A percentile compares a stretch with the other conserved stretches of the same genome.
phyloP scores from a whole-genome alignment of 306 rosid genomes.

The Prosopis cineraria region DNA sequence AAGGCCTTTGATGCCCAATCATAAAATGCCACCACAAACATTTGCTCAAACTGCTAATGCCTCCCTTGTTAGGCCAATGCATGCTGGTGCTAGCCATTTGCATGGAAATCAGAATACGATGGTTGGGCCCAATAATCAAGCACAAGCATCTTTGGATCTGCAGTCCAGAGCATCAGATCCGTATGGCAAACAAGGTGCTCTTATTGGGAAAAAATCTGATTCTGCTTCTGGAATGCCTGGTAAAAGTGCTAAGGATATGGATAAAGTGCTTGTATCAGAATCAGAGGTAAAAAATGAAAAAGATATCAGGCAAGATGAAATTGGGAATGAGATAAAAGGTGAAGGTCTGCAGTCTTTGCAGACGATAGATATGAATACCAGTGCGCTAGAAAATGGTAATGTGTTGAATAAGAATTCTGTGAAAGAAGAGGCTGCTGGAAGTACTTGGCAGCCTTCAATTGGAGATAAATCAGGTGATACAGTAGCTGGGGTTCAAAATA shows the following conservation, averaged over 20 bases:
- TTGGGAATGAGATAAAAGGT: conserved; percentile 41
- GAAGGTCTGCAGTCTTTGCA: conserved; percentile 49
- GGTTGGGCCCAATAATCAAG: conserved; percentile 50
- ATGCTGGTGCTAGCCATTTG: conserved; percentile 50
- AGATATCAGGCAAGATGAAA: conserved; percentile 43
- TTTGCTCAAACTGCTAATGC: conserved; percentile 53
- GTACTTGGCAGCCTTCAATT: conserved; percentile 39
- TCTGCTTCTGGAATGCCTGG: conserved; percentile 44
- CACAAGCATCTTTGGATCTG: conserved; percentile 43
- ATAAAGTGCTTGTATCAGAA: conserved; percentile 34
- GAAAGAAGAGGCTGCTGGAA: conserved; percentile 49
- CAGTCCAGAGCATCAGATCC: conserved; percentile 40
- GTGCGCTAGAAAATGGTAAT: conserved; percentile 53
- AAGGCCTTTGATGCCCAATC: conserved; percentile 58
- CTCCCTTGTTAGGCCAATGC: conserved; percentile 55
- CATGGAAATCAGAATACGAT: conserved; percentile 51
- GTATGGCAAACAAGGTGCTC: conserved; percentile 45
- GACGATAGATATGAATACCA: conserved; percentile 33
- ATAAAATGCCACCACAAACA: conserved; percentile 56
- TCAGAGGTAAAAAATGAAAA: conserved; percentile 50
- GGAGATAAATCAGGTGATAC: conserved; percentile 37
- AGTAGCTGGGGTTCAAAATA: conserved; percentile 41
- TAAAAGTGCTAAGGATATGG: conserved; percentile 40
- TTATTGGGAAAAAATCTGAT: conserved; percentile 41
- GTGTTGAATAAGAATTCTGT: conserved; percentile 45